A percentile compares a stretch with the other conserved stretches of the same genome.
Conservation (phyloP, 2,329 filamentous ascomycete species). For the Parafenestella ontariensis region DNA sequence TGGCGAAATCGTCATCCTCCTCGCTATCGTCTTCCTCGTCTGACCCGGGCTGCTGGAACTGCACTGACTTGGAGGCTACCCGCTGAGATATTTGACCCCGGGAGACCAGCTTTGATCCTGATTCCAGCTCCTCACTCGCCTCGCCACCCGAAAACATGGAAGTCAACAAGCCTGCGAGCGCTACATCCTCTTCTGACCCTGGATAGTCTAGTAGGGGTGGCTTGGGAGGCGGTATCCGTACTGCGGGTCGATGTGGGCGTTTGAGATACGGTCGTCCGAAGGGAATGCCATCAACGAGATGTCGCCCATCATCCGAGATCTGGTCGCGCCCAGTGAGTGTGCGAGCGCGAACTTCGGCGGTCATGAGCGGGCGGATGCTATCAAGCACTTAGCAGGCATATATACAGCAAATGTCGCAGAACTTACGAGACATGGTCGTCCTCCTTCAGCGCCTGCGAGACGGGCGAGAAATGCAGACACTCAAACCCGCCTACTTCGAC, state of each 20-base stretch:
- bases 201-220: conserved; percentile 54
- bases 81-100: not conserved
- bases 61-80: conserved; percentile 26
- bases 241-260: conserved; percentile 65
- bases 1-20: conserved; percentile 28
- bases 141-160: conserved; percentile 16
- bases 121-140: not conserved
- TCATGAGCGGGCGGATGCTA: conserved; percentile 80
- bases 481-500: conserved; percentile 83
- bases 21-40: conserved; percentile 19
- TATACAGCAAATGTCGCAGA: not conserved
- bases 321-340: conserved; percentile 80
- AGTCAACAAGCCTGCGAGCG: conserved; percentile 18
- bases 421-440: conserved; percentile 83
- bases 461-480: conserved; percentile 82
- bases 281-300: conserved; percentile 83
- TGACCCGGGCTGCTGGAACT: conserved; percentile 24
- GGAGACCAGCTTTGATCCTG: not conserved
- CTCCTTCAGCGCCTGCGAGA: conserved; percentile 74
- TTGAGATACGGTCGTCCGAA: conserved; percentile 78
- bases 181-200: conserved; percentile 29
- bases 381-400: conserved; percentile 3
- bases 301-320: conserved; percentile 78
- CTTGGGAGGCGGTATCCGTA: conserved; percentile 78
- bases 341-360: conserved; percentile 75